Conservation (phyloP, 225 moss, liverwort and hornwort genomes). For the Rhytidiadelphus loreus region DNA sequence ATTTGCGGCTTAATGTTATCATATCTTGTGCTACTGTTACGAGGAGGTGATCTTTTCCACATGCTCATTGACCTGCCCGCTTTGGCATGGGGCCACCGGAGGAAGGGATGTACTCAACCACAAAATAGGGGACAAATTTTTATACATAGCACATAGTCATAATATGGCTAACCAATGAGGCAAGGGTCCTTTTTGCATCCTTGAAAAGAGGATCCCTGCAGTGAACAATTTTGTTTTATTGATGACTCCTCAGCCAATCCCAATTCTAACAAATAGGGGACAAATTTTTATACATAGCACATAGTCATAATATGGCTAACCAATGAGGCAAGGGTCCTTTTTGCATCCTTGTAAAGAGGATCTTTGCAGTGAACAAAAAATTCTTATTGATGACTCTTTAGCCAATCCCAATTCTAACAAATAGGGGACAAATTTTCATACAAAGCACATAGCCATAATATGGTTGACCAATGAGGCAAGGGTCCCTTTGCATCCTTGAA, state of each 20-base stretch:
- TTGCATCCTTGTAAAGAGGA: not conserved
- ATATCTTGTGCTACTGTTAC: not conserved
- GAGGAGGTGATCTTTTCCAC: not conserved
- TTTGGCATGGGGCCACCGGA: no score
- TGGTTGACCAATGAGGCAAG: no score
- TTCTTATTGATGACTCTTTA: not conserved
- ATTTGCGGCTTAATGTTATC: not conserved
- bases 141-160: rapidly evolving
- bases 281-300: no score
- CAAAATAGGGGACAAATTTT: not conserved
- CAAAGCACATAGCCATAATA: no score
- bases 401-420: no score
- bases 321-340: not conserved
- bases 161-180: no score
- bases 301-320: no score
- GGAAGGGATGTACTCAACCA: not conserved
- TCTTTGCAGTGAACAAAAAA: not conserved
- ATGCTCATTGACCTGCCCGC: not conserved
- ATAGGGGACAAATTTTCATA: no score
- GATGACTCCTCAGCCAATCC: rapidly evolving
- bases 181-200: not conserved
- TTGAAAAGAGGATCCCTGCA: not conserved
- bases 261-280: no score
- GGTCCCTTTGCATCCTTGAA: no score
- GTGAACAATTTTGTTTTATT: not conserved